These are phyloP conservation scores for Venturia asperata DNA, from an alignment of 2,329 filamentous ascomycete genomes.

Conservation along the genomic window DNA sequence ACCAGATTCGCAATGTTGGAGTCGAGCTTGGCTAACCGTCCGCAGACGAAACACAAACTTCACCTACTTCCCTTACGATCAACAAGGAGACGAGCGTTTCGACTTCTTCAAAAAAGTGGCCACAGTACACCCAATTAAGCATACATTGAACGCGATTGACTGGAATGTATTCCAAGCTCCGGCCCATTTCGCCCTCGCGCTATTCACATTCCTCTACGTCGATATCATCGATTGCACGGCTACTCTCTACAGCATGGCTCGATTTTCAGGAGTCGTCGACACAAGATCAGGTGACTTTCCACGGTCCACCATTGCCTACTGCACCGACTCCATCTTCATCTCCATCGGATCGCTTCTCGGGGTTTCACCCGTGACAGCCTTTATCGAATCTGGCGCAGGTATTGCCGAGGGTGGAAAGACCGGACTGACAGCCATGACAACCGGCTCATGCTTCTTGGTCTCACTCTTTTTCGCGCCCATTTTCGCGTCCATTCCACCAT, in stretches of 20 bases:
- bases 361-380: slow-evolving; percentile 74
- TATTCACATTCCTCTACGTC: slow-evolving; percentile 88
- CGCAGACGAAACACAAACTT: slow-evolving; percentile 56
- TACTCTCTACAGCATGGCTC: slow-evolving; percentile 83
- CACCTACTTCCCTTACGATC: slow-evolving; percentile 70
- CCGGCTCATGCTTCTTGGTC: slow-evolving; percentile 78
- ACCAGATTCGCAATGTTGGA: neutral
- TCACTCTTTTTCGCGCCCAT: slow-evolving; percentile 86
- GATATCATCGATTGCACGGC: slow-evolving; percentile 85
- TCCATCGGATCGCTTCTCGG: slow-evolving; percentile 74
- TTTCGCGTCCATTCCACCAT: slow-evolving; percentile 81
- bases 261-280: slow-evolving; percentile 73
- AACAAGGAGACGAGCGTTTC: slow-evolving; percentile 60
- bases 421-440: slow-evolving; percentile 69
- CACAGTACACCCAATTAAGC: slow-evolving; percentile 67
- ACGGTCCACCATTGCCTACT: slow-evolving; percentile 74
- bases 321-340: slow-evolving; percentile 75
- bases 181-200: slow-evolving; percentile 69
- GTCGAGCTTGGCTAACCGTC: slow-evolving; percentile 23
- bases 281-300: slow-evolving; percentile 79
- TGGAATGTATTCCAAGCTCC: slow-evolving; percentile 63
- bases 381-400: slow-evolving; percentile 79
- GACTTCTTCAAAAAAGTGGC: slow-evolving; percentile 83
- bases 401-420: slow-evolving; percentile 83
- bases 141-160: slow-evolving; percentile 62